These are phyloP conservation scores for Hanseniaspora osmophila DNA, from an alignment of 805 yeast genomes.

Conservation along the genomic window DNA sequence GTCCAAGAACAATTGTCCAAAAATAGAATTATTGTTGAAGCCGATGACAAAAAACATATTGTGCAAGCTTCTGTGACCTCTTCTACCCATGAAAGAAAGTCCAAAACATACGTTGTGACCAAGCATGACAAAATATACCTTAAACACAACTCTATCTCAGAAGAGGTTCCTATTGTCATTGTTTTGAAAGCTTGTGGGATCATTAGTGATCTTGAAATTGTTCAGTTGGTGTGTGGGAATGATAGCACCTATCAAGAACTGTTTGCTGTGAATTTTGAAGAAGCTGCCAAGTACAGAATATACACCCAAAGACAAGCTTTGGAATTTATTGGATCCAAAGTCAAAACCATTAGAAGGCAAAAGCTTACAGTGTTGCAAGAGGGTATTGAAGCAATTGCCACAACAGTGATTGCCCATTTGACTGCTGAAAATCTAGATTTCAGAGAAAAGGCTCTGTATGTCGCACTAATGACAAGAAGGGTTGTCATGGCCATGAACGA, in stretches of 20 bases:
- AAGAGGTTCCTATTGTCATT: slow-evolving; percentile 88
- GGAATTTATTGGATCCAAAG: slow-evolving; percentile 79
- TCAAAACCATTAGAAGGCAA: slow-evolving; percentile 85
- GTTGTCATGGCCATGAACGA: slow-evolving; percentile 91
- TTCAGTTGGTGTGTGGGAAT: slow-evolving; percentile 88
- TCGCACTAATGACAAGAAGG: slow-evolving; percentile 93
- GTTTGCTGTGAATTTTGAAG: slow-evolving; percentile 88
- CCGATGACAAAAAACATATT: slow-evolving; percentile 84
- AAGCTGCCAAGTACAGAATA: slow-evolving; percentile 71
- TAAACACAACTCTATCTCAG: slow-evolving; percentile 89
- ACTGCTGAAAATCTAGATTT: slow-evolving; percentile 75
- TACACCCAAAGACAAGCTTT: slow-evolving; percentile 90
- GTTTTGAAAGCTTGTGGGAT: slow-evolving; percentile 91
- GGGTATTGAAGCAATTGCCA: slow-evolving; percentile 92
- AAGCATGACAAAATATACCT: slow-evolving; percentile 79
- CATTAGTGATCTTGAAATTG: slow-evolving; percentile 78
- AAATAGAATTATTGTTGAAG: slow-evolving; percentile 94
- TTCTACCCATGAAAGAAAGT: slow-evolving; percentile 94
- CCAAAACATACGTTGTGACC: slow-evolving; percentile 90
- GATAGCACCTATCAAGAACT: slow-evolving; percentile 81
- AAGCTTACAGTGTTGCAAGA: slow-evolving; percentile 74
- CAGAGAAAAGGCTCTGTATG: slow-evolving; percentile 84
- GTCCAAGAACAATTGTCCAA: slow-evolving; percentile 94
- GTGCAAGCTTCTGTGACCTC: slow-evolving; percentile 97
- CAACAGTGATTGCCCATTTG: slow-evolving; percentile 90